Conservation (phyloP, 495 filamentous ascomycete genomes). For the Neohortaea acidophila region DNA sequence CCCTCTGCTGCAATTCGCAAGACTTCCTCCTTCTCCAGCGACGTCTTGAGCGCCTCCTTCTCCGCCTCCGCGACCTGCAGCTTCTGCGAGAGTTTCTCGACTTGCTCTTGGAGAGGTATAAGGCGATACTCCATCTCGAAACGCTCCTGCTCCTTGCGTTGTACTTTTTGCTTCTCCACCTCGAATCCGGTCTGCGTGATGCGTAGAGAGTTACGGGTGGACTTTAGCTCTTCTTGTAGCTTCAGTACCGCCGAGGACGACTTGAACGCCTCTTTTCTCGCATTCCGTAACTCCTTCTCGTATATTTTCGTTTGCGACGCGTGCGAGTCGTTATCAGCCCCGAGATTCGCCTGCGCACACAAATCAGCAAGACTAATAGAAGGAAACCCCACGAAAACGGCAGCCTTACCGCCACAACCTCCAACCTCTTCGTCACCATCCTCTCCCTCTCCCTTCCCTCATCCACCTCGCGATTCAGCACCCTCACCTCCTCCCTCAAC, state of each 20-base stretch:
- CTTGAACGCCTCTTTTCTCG: conserved; percentile 76
- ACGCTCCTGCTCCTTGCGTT: conserved; percentile 54
- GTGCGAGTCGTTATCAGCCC: conserved; percentile 58
- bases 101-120: conserved; percentile 57
- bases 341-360: conserved; percentile 59
- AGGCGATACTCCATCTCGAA: conserved; percentile 61
- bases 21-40: conserved; percentile 43
- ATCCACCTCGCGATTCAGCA: conserved; percentile 41
- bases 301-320: conserved; percentile 56
- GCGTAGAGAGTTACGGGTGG: conserved; percentile 40
- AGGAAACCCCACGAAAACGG: too few species aligned
- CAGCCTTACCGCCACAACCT: conserved; percentile 52
- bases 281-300: conserved; percentile 70
- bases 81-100: conserved; percentile 47
- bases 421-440: conserved; percentile 60
- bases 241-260: conserved; percentile 62
- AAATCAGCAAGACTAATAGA: too few species aligned
- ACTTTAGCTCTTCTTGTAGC: conserved; percentile 67
- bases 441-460: conserved; percentile 60
- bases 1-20: conserved; percentile 50
- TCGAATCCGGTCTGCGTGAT: conserved; percentile 39
- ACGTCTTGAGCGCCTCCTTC: conserved; percentile 49
- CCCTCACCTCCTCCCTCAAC: conserved; percentile 41
- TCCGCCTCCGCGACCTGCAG: conserved; percentile 55
- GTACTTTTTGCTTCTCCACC: conserved; percentile 30